Base-by-base conservation (phyloP, 768 basidiomycete genomes). In the Phaffia tasmanica region DNA sequence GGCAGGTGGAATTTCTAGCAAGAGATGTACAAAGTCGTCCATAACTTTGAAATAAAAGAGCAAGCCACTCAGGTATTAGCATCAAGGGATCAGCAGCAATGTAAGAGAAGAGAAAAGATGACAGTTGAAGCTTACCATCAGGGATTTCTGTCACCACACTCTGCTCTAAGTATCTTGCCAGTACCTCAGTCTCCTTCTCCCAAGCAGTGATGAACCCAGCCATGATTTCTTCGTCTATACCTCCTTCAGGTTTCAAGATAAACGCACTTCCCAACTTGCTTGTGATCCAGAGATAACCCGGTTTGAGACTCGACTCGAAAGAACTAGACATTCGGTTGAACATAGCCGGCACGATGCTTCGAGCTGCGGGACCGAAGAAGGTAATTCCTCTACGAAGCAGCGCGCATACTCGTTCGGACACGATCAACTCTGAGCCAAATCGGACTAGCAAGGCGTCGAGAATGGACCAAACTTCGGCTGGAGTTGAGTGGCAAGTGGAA, bases 281-380 rank as follows among this genome's bases (percentile, higher is more conserved):
- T 35, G 84, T 85, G 67, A 98, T 88, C 95, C 95, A 99, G 25
- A 98, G 76, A 77, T 89, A 98, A 70, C 87, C 86, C 15, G 93
- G 82, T 72, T 85, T 84, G 0, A 87, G 88, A 14, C 87, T 89
- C 14, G 79, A 76, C 71, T 89, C 88, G 73, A 97, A 99, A 8
- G 83, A 81, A 9, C 81, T 72, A 1, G 84, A 81, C 87, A 98
- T 87, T 60, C 89, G 82, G 8, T 81, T 80, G 56, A 94, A 76
- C 1, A 92, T 80, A 0, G 84, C 79, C 27, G 88, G 82, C 11
- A 87, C 82, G 58, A 95, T 79, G 4, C 84, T 77, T 55, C 87
- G 79, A 11, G 84, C 82, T 0, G 84, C 77, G 55, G 79, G 75
- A 11, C 85, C 85, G 77, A 94, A 98, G 72, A 98, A 83, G 54